Conservation (phyloP, 345 rosid genomes). For the Lenwebbia sp. region DNA sequence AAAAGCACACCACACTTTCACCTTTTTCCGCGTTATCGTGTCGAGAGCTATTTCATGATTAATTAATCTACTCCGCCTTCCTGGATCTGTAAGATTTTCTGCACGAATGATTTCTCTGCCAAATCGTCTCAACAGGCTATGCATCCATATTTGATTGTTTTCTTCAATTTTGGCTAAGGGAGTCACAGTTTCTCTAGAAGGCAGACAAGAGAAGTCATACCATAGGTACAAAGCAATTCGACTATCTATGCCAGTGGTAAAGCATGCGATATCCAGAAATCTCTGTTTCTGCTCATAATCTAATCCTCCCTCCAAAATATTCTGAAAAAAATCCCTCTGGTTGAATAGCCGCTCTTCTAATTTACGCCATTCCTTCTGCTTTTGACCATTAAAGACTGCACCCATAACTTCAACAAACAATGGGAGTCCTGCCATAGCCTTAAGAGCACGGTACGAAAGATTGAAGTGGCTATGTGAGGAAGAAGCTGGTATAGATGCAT, state of each 20-base stretch:
- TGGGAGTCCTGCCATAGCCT: neutral
- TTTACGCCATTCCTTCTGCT: neutral
- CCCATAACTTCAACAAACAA: neutral
- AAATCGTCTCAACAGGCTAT: neutral
- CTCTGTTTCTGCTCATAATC: neutral
- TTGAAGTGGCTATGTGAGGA: neutral
- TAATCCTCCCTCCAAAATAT: neutral
- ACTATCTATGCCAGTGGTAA: neutral
- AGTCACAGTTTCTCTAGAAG: neutral
- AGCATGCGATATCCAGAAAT: slow-evolving; percentile 11
- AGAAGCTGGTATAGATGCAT: too few species aligned
- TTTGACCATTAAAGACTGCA: neutral
- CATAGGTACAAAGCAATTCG: neutral
- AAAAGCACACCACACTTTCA: neutral
- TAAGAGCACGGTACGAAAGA: neutral
- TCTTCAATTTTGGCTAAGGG: neutral
- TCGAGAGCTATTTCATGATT: neutral
- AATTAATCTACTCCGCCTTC: neutral
- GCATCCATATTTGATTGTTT: neutral
- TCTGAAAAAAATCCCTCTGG: neutral
- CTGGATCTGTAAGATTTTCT: neutral
- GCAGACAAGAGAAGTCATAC: neutral
- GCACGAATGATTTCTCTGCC: neutral
- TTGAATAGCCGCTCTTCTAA: neutral
- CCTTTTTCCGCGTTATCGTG: neutral